These are phyloP conservation scores for Calonectria pseudoreteaudii DNA, from an alignment of 2,329 filamentous ascomycete species.

Conservation along the genomic window DNA sequence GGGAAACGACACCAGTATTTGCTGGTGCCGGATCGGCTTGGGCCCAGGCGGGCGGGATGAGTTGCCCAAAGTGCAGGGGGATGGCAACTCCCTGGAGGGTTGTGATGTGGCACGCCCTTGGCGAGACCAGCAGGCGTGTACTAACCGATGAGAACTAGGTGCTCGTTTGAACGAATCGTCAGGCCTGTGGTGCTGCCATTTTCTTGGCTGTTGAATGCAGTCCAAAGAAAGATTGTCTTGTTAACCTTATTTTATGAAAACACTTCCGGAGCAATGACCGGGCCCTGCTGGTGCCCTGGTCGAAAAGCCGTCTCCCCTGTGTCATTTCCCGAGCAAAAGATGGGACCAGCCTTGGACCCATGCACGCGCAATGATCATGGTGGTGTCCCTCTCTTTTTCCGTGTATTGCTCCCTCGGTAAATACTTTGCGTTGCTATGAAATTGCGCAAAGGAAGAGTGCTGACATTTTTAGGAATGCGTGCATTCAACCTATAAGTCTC, in stretches of 20 bases:
- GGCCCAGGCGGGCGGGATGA: neutral
- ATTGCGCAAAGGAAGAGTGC: neutral
- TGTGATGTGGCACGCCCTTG: slow-evolving; percentile 9
- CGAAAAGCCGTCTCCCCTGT: neutral
- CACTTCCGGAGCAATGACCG: neutral
- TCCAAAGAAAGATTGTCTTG: neutral
- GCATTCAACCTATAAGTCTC: neutral
- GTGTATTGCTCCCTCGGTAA: neutral
- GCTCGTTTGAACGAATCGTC: neutral
- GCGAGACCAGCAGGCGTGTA: slow-evolving; percentile 5
- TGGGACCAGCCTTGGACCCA: neutral
- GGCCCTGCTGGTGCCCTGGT: neutral
- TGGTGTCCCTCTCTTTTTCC: neutral
- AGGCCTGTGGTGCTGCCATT: neutral
- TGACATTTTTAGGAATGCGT: neutral
- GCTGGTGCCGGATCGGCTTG: neutral
- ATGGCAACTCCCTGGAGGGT: neutral
- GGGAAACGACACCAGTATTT: neutral
- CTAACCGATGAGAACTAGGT: neutral
- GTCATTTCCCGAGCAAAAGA: neutral
- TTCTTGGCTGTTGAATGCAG: neutral
- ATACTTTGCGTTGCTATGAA: neutral
- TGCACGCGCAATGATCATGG: neutral
- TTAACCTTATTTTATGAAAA: slow-evolving; percentile 21
- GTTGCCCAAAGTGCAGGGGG: neutral